These are phyloP conservation scores for Paracoccidioides brasiliensis DNA, from an alignment of 2,329 filamentous ascomycete genomes.

Conservation along the genomic window DNA sequence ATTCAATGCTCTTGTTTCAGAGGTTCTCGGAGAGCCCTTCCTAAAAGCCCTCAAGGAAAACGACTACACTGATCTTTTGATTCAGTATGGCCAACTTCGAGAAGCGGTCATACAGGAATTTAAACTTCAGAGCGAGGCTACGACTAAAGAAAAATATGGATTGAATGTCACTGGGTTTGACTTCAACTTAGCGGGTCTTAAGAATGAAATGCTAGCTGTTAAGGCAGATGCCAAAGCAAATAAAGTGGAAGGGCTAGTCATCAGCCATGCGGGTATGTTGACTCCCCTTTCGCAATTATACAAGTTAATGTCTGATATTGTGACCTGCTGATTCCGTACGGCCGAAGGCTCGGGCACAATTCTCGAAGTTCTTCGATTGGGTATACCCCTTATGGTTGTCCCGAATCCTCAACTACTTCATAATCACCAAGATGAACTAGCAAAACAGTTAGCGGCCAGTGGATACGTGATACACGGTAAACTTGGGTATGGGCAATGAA, in stretches of 20 bases:
- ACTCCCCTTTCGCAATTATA: not conserved
- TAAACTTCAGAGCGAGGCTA: constrained; percentile 15
- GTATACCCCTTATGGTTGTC: constrained; percentile 72
- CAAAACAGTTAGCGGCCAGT: constrained; percentile 57
- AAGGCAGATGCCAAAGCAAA: constrained; percentile 31
- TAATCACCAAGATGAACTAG: constrained; percentile 85
- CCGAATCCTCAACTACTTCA: constrained; percentile 71
- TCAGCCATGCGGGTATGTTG: constrained; percentile 72
- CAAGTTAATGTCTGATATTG: not conserved
- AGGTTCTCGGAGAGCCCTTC: constrained; percentile 50
- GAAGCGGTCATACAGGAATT: constrained; percentile 39
- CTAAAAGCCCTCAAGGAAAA: constrained; percentile 45
- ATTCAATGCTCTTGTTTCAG: constrained; percentile 58
- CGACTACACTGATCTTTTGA: constrained; percentile 56
- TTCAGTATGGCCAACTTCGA: constrained; percentile 70
- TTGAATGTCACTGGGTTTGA: constrained; percentile 50
- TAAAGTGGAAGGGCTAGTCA: constrained; percentile 53
- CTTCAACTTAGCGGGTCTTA: constrained; percentile 50
- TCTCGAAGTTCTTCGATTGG: constrained; percentile 62
- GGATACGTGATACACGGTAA: constrained; percentile 64
- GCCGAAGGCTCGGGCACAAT: constrained; percentile 72
- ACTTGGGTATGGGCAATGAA: constrained; percentile 42
- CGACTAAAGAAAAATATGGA: constrained; percentile 19
- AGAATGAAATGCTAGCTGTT: constrained; percentile 43
- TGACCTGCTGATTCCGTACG: not conserved